phyloP scores from a whole-genome alignment of 2,329 filamentous ascomycete genomes.

The Fusarium xylarioides region DNA sequence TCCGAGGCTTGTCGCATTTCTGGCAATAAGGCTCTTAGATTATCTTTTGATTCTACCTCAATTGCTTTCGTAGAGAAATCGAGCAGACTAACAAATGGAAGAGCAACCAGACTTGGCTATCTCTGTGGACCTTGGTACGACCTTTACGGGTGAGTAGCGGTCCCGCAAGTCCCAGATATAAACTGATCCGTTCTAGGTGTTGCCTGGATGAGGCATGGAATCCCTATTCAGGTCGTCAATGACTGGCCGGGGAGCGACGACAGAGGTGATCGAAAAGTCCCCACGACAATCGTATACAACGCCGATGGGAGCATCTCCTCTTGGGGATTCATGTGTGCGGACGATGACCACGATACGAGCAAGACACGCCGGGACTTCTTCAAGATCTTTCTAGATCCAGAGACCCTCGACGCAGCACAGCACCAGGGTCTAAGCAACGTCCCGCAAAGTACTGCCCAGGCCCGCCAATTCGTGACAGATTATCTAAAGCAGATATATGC shows the following conservation, averaged over 20 bases:
- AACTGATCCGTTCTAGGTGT: conserved; percentile 42
- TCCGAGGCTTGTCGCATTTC: not conserved
- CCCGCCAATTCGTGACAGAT: conserved; percentile 58
- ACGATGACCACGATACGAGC: conserved; percentile 48
- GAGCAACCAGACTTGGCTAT: conserved; percentile 51
- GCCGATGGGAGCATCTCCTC: conserved; percentile 53
- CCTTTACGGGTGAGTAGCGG: conserved; percentile 52
- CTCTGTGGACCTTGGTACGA: conserved; percentile 57
- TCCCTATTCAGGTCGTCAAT: conserved; percentile 56
- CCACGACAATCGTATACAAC: conserved; percentile 61
- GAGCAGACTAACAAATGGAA: conserved; percentile 19
- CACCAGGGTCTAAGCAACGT: conserved; percentile 54
- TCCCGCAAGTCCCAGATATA: not conserved
- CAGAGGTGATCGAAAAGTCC: conserved; percentile 64
- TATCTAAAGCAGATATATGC: conserved; percentile 59
- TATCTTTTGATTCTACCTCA: not conserved
- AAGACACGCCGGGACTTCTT: conserved; percentile 60
- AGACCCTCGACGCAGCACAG: conserved; percentile 54
- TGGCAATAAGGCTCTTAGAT: not conserved
- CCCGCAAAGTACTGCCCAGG: conserved; percentile 53
- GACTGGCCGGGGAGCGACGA: conserved; percentile 64
- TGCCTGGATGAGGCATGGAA: conserved; percentile 51
- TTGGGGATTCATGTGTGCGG: conserved; percentile 63
- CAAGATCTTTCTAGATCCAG: conserved; percentile 63
- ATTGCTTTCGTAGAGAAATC: not conserved